These are phyloP conservation scores for Suillus weaverae DNA, from an alignment of 768 basidiomycete genomes.

Conservation along the genomic window DNA sequence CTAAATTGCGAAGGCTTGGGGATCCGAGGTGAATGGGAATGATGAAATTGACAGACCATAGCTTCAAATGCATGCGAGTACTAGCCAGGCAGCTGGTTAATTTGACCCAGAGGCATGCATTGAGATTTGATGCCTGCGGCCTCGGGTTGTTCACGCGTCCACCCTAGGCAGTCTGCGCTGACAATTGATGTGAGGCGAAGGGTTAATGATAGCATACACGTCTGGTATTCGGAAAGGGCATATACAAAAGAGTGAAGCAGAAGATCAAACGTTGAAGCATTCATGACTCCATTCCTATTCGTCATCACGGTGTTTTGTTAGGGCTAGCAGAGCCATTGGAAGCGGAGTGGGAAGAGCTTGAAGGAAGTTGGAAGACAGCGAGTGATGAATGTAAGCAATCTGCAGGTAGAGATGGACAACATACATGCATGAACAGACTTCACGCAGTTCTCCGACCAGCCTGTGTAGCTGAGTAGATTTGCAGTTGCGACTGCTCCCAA, in stretches of 20 bases:
- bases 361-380: not conserved
- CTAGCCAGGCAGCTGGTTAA: not conserved
- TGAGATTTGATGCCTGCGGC: not conserved
- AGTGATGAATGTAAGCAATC: not conserved
- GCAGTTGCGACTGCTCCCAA: too few relatives aligned
- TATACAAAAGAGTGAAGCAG: not conserved
- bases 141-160: not conserved
- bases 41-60: not conserved
- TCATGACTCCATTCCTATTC: too few relatives aligned
- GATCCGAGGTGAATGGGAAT: constrained; percentile 13
- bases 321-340: not conserved
- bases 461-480: too few relatives aligned
- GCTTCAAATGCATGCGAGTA: not conserved
- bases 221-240: not conserved
- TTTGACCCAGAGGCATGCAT: not conserved
- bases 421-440: too few relatives aligned
- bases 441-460: too few relatives aligned
- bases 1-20: constrained; percentile 29
- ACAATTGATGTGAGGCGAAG: too few relatives aligned
- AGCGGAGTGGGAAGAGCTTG: too few relatives aligned
- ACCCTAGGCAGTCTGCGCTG: not conserved
- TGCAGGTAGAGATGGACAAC: not conserved
- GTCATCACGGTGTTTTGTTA: too few relatives aligned
- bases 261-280: too few relatives aligned
- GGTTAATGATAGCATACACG: too few relatives aligned